Base-by-base conservation (phyloP, 208 protist genomes). In the Crithidia mellificae region DNA sequence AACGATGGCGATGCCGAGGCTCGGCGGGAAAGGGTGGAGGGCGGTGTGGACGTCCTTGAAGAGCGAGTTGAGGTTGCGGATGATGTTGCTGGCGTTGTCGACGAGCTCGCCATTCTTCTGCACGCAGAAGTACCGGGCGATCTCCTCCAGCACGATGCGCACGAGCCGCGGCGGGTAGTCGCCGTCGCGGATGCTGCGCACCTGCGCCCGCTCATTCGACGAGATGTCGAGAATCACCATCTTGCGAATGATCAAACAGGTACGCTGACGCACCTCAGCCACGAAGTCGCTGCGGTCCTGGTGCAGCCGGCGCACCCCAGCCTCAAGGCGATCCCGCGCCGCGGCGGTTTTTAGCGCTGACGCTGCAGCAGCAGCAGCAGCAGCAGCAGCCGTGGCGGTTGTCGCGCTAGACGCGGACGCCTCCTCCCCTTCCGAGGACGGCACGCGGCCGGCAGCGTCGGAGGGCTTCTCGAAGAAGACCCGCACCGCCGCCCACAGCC, bases 61-160 rank as follows among this genome's bases (percentile, higher is more conserved):
- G 20, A 96, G 82, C 2, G 49, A 43, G 56, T 94, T 85, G 32
- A 96, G 49, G 63, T 96, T 96, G 36, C 78, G 75, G 51, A 94
- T 83, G 38, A 92, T 68, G 71, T 92, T 93, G 43, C 52, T 61
- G 19, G 88, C 87, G 19, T 83, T 77, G 24, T 74, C 71, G 19
- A 56, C 46, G 6, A 78, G 51, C 51, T 77, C 80, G 47, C 65
- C 68, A 39, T 75, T 76, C 32, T 74, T 65, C 49, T 68, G 68
- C 41, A 81, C 79, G 20, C 78, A 81, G 63, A 95, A 92, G 58
- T 89, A 68, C 5, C 78, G 75, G 15, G 69, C 74, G 25, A 91
- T 78, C 63, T 89, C 85, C 72, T 96, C 91, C 27, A 95, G 62
- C 22, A 91, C 79, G 59, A 94, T 74, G 11, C 81, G 78, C 43